These are phyloP conservation scores for Aspergillus niger DNA, from an alignment of 2,329 filamentous ascomycete genomes.

Conservation along the genomic window DNA sequence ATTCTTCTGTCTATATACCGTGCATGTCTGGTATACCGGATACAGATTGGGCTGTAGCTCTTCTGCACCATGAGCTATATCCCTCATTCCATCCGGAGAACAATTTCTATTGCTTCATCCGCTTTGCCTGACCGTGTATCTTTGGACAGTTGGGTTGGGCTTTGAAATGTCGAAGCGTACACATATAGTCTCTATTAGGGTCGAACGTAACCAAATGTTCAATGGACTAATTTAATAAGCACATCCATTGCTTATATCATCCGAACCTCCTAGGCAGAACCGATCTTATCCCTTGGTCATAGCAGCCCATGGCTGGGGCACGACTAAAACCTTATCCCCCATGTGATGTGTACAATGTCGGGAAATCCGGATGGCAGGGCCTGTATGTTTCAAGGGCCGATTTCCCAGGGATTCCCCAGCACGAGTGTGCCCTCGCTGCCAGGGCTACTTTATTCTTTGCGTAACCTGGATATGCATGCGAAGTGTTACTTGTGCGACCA, in stretches of 20 bases:
- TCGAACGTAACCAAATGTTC: neutral
- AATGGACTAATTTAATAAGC: neutral
- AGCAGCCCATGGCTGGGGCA: neutral
- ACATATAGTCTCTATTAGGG: conserved; percentile 1
- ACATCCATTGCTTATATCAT: no score
- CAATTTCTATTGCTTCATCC: conserved; percentile 16
- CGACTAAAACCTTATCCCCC: neutral
- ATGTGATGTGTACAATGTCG: neutral
- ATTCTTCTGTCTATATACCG: neutral
- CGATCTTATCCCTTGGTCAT: neutral
- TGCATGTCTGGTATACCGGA: conserved; percentile 17
- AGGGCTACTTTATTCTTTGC: neutral
- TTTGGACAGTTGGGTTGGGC: conserved; percentile 15
- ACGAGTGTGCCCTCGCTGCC: neutral
- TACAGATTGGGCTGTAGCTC: conserved; percentile 27
- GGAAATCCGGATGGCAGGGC: neutral
- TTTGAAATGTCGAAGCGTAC: conserved; percentile 23
- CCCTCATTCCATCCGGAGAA: conserved; percentile 32
- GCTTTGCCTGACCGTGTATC: conserved; percentile 20
- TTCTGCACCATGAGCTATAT: conserved; percentile 22
- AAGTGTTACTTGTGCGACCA: neutral
- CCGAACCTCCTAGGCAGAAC: no score
- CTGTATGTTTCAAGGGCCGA: neutral
- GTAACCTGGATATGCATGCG: conserved; percentile 6
- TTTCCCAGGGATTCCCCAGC: neutral